Percentiles rank a stretch among this genome's conserved stretches.
Evolutionary conservation across 768 basidiomycete genomes (phyloP).

Genomic region (Lactarius psammicola): DNA sequence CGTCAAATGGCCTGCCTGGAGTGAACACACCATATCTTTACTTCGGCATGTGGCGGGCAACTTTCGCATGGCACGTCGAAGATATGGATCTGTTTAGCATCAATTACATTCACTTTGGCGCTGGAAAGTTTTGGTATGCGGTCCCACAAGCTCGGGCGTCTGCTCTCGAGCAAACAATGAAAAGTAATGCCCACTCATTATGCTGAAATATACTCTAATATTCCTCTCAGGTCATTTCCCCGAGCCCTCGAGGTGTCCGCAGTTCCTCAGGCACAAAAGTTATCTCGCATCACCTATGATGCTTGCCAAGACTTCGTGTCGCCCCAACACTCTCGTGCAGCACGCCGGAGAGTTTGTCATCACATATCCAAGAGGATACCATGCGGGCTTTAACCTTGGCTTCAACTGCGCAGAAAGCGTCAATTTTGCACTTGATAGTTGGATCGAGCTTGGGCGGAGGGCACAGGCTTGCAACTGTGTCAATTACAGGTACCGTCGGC

Average conservation of each 20-base stretch:
- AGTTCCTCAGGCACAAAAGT: conserved; percentile 96
- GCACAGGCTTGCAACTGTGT: conserved; percentile 77
- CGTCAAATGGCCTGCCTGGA: conserved; percentile 76
- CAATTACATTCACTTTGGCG: conserved; percentile 98
- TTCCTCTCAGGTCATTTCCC: conserved; percentile 75
- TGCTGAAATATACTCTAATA: conserved; percentile 2
- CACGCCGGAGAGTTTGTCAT: conserved; percentile 95
- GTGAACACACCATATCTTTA: conserved; percentile 98
- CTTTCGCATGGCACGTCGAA: conserved; percentile 99
- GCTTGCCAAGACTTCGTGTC: conserved; percentile 74
- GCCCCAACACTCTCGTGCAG: conserved; percentile 86
- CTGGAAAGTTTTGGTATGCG: conserved; percentile 97
- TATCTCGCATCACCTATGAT: conserved; percentile 88
- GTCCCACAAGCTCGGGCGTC: conserved; percentile 82
- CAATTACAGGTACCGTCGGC: conserved; percentile 56
- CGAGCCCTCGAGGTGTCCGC: conserved; percentile 74
- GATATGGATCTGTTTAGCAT: conserved; percentile 99
- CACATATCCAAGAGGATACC: conserved; percentile 92
- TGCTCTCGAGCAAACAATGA: conserved; percentile 87
- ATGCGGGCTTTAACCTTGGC: conserved; percentile 95
- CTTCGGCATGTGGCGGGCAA: conserved; percentile 99
- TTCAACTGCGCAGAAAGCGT: conserved; percentile 97
- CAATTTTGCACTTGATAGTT: conserved; percentile 94
- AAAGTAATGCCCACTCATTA: conserved; percentile 47
- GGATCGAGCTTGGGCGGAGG: conserved; percentile 83